Evolutionary conservation across 2,329 filamentous ascomycete genomes (phyloP).

Genomic region (Ceratocystis smalleyi): DNA sequence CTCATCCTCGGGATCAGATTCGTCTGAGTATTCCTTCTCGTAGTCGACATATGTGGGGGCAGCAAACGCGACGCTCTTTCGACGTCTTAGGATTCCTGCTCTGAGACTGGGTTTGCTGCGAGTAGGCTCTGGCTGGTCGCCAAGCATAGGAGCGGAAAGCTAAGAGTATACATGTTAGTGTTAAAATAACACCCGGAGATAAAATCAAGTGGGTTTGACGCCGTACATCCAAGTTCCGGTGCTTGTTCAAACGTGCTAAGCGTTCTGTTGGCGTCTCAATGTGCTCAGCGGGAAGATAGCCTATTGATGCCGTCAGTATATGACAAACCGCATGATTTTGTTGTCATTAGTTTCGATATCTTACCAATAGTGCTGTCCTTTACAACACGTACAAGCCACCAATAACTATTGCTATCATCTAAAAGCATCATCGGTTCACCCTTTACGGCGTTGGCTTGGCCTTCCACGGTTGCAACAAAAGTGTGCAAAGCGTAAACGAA

Average conservation of each 20-base stretch:
- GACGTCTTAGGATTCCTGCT: constrained; percentile 67
- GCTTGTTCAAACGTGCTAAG: constrained; percentile 86
- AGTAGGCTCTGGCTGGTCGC: constrained; percentile 53
- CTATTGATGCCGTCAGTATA: constrained; percentile 31
- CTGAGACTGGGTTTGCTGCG: constrained; percentile 36
- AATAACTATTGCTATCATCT: constrained; percentile 98
- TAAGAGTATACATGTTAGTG: constrained; percentile 20
- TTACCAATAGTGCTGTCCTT: constrained; percentile 88
- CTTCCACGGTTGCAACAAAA: constrained; percentile 93
- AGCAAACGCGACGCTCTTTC: constrained; percentile 76
- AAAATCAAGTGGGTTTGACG: constrained; percentile 8
- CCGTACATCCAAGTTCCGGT: constrained; percentile 88
- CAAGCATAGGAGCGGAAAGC: constrained; percentile 48
- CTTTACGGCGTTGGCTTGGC: constrained; percentile 94
- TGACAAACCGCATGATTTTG: constrained; percentile 7
- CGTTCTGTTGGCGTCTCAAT: constrained; percentile 96
- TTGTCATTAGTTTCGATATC: constrained; percentile 16
- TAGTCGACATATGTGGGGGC: constrained; percentile 78
- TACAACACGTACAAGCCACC: constrained; percentile 95
- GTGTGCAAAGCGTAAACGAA: constrained; percentile 98
- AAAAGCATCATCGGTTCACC: constrained; percentile 97
- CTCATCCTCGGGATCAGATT: constrained; percentile 51
- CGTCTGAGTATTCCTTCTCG: constrained; percentile 66
- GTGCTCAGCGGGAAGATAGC: constrained; percentile 91
- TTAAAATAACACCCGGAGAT: neutral